Evolutionary conservation across 305 asterid species (phyloP), one percentile per base, ranked within the genome.

Genomic region (Fraxinus latifolia): DNA sequence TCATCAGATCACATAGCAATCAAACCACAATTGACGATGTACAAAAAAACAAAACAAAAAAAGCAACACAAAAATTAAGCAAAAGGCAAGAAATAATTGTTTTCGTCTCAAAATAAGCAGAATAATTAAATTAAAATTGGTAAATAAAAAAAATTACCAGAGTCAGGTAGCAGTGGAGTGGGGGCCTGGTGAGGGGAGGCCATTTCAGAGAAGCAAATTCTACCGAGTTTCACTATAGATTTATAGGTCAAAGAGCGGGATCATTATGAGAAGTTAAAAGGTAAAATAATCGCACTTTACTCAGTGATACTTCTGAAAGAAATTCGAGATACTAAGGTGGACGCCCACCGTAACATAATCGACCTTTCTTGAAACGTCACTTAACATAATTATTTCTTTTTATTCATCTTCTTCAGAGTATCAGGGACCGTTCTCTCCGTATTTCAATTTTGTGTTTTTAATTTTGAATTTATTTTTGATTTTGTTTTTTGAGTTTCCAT

Each of bases 81-180:
- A 75, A 62, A 65, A 14, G 19, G 19, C 14, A 47, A 42, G 25
- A 44, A 21, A 70, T 67, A 31, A 42, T 50, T 5, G 53, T 58
- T 27, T 3, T 21, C 73, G 14, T 15, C 19, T 7, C 14, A 62
- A 77, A 23, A 42, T 32, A 79, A 79, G 77, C 27, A 32, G 17
- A 39, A 58, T 37, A 7, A 67, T 60, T 17, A 8, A 19, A 23
- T 17, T 9, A 19, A 11, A 78, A 25, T 17, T 27, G 23, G 12
- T 27, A 21, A 76, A 3, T 1, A 25, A 14, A 25, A 71, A 3
- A 14, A 60, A 74, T 71, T 84, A 93, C 97, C 94, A 77, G 91
- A 93, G 86, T 91, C 92, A 83, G 89, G 92, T 78, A 91, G 94
- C 42, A 86, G 84, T 85, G 93, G 90, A 84, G 86, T 75, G 88